Percentiles rank a stretch among this genome's conserved stretches.
Evolutionary conservation across 1,284 basidiomycete species (phyloP).

Genomic region (Lentinus polychrous): DNA sequence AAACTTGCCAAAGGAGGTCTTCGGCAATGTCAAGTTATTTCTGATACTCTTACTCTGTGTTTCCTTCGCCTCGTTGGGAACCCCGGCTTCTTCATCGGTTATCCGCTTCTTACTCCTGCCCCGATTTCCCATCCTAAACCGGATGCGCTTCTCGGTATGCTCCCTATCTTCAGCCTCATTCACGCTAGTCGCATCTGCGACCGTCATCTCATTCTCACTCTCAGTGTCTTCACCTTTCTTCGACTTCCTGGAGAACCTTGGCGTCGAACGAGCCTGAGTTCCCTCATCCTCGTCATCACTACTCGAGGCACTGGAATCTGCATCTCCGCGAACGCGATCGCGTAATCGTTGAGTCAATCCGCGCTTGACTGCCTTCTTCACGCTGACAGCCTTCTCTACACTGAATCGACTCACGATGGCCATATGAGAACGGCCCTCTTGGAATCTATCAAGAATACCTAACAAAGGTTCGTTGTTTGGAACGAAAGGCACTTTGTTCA

Average conservation of each 20-base stretch:
- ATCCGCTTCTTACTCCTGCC: constrained; percentile 11
- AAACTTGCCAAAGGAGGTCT: constrained; percentile 28
- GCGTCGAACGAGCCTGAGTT: constrained; percentile 13
- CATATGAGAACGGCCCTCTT: constrained; percentile 88
- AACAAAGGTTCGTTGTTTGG: constrained; percentile 83
- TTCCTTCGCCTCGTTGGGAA: constrained; percentile 22
- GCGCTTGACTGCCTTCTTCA: constrained; percentile 63
- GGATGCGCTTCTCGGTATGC: constrained; percentile 12
- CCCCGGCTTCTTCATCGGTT: constrained; percentile 35
- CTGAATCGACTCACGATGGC: constrained; percentile 73
- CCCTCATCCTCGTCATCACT: constrained; percentile 33
- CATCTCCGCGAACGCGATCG: constrained; percentile 58
- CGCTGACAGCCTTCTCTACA: constrained; percentile 45
- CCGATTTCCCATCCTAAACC: constrained; percentile 17
- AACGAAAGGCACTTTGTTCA: constrained; percentile 83
- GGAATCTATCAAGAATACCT: constrained; percentile 85
- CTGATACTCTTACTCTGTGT: constrained; percentile 6
- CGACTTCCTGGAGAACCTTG: constrained; percentile 15
- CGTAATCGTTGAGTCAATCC: constrained; percentile 66
- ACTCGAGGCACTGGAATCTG: constrained; percentile 33
- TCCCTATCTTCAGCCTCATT: constrained; percentile 19
- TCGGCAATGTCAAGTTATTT: constrained; percentile 24
- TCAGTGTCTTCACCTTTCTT: constrained; percentile 17
- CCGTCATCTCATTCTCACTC: constrained; percentile 27
- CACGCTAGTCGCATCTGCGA: constrained; percentile 23